A percentile compares a stretch with the other conserved stretches of the same genome.
Conservation (phyloP, 305 asterid species). For the Fraxinus floribunda region DNA sequence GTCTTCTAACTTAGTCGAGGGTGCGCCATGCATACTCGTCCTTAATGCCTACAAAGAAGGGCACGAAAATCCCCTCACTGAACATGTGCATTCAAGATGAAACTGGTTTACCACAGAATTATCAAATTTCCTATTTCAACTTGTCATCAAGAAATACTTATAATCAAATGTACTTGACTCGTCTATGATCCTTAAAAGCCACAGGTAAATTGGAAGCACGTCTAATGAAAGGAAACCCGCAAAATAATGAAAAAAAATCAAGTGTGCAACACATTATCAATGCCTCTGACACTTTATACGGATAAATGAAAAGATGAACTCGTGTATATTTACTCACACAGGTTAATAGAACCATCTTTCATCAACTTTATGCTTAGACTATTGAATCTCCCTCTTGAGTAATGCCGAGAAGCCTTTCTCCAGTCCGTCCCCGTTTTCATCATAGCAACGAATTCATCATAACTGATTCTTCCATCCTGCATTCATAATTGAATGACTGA, state of each 20-base stretch:
- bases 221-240: constrained; percentile 35
- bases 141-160: not conserved
- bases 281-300: constrained; percentile 27
- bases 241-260: constrained; percentile 35
- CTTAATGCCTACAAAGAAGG: not conserved
- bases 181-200: constrained; percentile 38
- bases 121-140: not conserved
- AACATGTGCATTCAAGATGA: not conserved
- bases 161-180: constrained; percentile 2
- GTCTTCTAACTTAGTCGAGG: not conserved
- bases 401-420: constrained; percentile 95
- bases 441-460: constrained; percentile 82
- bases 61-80: not conserved
- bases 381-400: constrained; percentile 86
- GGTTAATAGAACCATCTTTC: constrained; percentile 83
- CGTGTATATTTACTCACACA: constrained; percentile 61
- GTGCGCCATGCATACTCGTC: not conserved
- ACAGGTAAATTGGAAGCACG: constrained; percentile 42
- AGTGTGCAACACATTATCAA: constrained; percentile 20
- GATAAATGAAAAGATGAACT: constrained; percentile 31
- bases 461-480: constrained; percentile 90
- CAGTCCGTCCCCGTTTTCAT: constrained; percentile 87
- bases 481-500: constrained; percentile 17
- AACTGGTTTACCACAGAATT: not conserved
- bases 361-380: constrained; percentile 77